phyloP scores from a whole-genome alignment of 345 rosid genomes.

The Microcos paniculata region DNA sequence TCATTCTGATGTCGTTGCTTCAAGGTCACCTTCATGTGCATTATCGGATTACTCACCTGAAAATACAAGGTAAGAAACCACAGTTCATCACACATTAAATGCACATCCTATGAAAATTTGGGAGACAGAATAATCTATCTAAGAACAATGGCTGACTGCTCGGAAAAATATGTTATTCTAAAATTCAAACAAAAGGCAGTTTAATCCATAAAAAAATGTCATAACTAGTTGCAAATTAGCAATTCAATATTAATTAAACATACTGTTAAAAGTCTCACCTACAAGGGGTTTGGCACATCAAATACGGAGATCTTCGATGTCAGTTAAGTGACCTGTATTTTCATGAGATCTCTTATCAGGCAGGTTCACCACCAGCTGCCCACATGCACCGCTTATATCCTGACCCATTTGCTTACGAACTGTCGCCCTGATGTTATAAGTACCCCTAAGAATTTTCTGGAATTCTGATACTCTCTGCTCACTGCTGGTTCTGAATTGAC shows the following conservation, averaged over 20 bases:
- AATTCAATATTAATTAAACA: not conserved
- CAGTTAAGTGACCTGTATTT: conserved; percentile 37
- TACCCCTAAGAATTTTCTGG: conserved; percentile 80
- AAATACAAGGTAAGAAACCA: not conserved
- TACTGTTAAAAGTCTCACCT: not conserved
- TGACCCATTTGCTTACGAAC: conserved; percentile 90
- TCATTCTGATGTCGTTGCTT: not conserved
- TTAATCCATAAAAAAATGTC: not conserved
- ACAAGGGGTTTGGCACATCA: conserved; percentile 16
- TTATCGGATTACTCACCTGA: not conserved
- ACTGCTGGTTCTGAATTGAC: conserved; percentile 63
- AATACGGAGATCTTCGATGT: conserved; percentile 86
- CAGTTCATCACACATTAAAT: not conserved
- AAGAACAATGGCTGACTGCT: not conserved
- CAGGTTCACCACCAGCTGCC: conserved; percentile 80
- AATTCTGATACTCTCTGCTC: conserved; percentile 59
- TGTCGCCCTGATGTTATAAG: conserved; percentile 74
- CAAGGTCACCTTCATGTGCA: not conserved
- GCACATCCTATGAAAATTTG: not conserved
- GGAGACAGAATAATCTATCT: not conserved
- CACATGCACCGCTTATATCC: conserved; percentile 93
- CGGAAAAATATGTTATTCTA: not conserved
- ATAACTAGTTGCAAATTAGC: not conserved
- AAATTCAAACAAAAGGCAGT: no score
- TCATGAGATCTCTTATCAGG: conserved; percentile 39